These are phyloP conservation scores for Acanthamoeba healyi DNA, from an alignment of 208 protist genomes.

Conservation along the genomic window DNA sequence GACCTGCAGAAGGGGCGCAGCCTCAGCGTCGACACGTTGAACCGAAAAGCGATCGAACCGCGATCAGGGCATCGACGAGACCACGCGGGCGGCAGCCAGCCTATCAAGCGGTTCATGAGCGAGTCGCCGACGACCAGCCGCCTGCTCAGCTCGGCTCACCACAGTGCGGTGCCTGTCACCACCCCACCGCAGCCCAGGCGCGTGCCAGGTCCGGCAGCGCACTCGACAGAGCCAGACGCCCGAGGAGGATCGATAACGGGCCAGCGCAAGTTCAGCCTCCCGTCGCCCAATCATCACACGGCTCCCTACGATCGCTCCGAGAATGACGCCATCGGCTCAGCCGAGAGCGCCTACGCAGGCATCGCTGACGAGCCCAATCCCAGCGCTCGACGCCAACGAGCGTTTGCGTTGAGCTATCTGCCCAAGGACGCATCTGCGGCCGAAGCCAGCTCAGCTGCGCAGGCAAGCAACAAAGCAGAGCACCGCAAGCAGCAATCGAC, in stretches of 20 bases:
- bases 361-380: background rate
- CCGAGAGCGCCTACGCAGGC: background rate
- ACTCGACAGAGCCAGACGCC: background rate
- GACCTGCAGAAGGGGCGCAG: slow-evolving; percentile 48
- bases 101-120: slow-evolving; percentile 47
- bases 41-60: background rate
- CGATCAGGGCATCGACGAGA: background rate
- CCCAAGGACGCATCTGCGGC: background rate
- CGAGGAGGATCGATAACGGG: background rate
- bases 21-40: background rate
- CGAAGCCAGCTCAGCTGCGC: background rate
- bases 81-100: background rate
- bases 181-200: background rate
- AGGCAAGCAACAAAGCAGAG: background rate
- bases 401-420: slow-evolving; percentile 40
- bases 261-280: slow-evolving; percentile 59
- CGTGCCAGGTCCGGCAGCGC: background rate
- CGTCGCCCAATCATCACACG: background rate
- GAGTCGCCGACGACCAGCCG: background rate
- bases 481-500: background rate
- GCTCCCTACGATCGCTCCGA: background rate
- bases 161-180: background rate
- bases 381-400: background rate
- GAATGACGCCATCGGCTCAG: background rate
- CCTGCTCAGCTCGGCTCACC: no score